Evolutionary conservation across 331 rosid species (phyloP), one percentile per base, ranked within the genome.

Genomic region (Acacia concinna): DNA sequence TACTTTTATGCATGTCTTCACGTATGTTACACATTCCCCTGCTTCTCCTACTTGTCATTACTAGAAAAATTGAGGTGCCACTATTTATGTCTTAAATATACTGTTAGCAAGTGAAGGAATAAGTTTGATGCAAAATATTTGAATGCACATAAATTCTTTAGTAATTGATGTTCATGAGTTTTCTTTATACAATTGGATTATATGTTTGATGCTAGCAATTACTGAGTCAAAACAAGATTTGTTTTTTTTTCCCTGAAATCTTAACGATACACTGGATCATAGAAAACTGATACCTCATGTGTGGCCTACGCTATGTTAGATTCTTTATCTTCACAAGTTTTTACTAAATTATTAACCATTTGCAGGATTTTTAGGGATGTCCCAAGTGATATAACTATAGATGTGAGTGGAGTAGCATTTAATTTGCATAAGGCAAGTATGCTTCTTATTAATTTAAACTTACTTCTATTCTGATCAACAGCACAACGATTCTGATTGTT

Each of bases 291-390:
- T n/a, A n/a, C n/a, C n/a, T n/a, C n/a, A n/a, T n/a, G n/a, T n/a
- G n/a, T n/a, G n/a, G n/a, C n/a, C n/a, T n/a, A n/a, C n/a, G n/a
- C n/a, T n/a, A n/a, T n/a, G n/a, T n/a, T n/a, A n/a, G n/a, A n/a
- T n/a, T n/a, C 72, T 73, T 43, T 52, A 49, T 59, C 40, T 11
- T 41, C 37, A 23, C 38, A 38, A n/a, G 47, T 49, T 75, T n/a
- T n/a, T n/a, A n/a, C n/a, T n/a, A n/a, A n/a, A n/a, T n/a, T n/a
- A n/a, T n/a, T 74, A 17, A 77, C 20, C 70, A 77, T 34, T 18
- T 90, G 88, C 59, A 96, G 99, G 99, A 96, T 96, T 82, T 96
- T 96, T 76, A 97, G 97, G 11, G 99, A 96, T 84, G 94, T 96
- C 78, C 98, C 97, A 11, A 93, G 99, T 76, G 99, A 96, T 80